Evolutionary conservation across 805 yeast species (phyloP).

Genomic region (Nematodospora valgi): DNA sequence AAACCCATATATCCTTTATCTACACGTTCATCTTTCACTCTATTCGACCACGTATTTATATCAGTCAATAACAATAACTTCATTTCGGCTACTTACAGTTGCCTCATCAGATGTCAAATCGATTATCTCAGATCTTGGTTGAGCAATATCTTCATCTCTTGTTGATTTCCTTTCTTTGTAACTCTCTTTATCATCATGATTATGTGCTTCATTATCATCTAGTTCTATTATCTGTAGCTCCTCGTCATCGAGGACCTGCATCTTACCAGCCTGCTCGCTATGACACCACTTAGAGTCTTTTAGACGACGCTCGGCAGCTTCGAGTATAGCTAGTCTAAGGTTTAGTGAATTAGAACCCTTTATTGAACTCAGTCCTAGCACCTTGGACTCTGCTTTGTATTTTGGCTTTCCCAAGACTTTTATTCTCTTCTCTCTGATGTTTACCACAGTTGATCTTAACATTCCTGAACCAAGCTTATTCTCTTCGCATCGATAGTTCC

Average conservation of each 20-base stretch:
- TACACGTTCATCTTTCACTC: too few relatives aligned
- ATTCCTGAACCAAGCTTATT: conserved; percentile 37
- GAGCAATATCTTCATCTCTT: too few relatives aligned
- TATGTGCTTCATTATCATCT: conserved; percentile 12
- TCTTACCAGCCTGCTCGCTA: conserved; percentile 17
- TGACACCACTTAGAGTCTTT: conserved; percentile 52
- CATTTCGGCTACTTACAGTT: too few relatives aligned
- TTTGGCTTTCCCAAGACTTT: conserved; percentile 38
- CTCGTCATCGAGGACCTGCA: conserved; percentile 39
- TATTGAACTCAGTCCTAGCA: conserved; percentile 17
- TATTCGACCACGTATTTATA: too few relatives aligned
- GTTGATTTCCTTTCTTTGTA: not conserved
- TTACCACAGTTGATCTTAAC: conserved; percentile 11
- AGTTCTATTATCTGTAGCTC: conserved; percentile 40
- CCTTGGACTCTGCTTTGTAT: conserved; percentile 39
- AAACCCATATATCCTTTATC: too few relatives aligned
- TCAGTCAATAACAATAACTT: too few relatives aligned
- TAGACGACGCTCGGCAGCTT: conserved; percentile 62
- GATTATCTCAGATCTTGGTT: too few relatives aligned
- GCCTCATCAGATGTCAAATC: not conserved
- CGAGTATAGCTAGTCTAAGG: conserved; percentile 45
- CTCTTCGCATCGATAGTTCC: conserved; percentile 48
- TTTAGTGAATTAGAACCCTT: conserved; percentile 2
- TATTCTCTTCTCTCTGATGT: conserved; percentile 37
- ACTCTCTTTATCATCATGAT: not conserved